Base-by-base conservation (phyloP, 208 protist species). In the Herpetomonas muscarum region DNA sequence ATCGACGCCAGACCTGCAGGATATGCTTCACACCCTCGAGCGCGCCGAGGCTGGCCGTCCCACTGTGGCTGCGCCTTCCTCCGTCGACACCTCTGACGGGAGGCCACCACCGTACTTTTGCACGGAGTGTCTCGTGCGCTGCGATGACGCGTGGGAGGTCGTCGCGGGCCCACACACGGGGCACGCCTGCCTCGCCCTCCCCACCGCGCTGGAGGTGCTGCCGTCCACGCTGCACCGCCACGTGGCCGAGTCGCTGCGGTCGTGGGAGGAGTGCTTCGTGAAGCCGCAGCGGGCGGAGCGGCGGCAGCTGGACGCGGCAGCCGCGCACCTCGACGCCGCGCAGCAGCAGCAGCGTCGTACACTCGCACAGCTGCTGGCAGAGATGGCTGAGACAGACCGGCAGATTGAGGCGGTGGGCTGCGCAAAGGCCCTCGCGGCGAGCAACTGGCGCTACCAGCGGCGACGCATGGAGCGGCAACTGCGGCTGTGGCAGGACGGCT, bases 111-210 rank as follows among this genome's bases (percentile, higher is more conserved):
- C 71, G 21, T 79, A 83, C 62, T 93, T 85, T 63, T 93, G 87
- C 55, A 60, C 70, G 24, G 49, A 49, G 42, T 93, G 87, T 54
- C 73, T 85, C 22, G 54, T 47, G 10, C 62, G 67, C 0, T 85
- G 80, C 55, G 30, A 42, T 4, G 87, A 74, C 42, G 67, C 56
- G 15, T 57, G 81, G 26, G 51, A 68, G 7, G 58, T 91, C 4
- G 58, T 91, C 19, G 81, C 83, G 7, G 87, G 87, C n/a, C 65
- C 74, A 9, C 87, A 93, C 65, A 81, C 77, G 0, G 69, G 54
- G 25, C 87, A 93, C 71, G 68, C 67, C 58, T 69, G 79, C 36
- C 66, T 87, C 0, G 69, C 81, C 1, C 55, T 90, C 7, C 26
- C 25, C 3, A 68, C 81, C n/a, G 83, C 82, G 0, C 49, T 81